phyloP scores from a whole-genome alignment of 2,329 filamentous ascomycete genomes.

The Colletotrichum tabaci region DNA sequence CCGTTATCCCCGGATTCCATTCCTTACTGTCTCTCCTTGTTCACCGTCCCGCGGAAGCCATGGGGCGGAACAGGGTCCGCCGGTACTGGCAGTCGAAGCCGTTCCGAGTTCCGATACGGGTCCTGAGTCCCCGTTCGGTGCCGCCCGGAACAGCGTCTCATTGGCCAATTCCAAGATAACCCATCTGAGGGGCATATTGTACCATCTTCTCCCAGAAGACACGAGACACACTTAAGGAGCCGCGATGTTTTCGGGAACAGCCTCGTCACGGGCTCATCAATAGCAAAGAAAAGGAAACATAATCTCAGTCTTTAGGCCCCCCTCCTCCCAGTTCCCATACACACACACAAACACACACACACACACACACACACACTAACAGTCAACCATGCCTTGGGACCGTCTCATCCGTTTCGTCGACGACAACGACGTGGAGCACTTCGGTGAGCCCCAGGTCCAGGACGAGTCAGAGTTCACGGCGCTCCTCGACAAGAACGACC shows the following conservation, averaged over 20 bases:
- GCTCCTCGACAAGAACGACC: constrained; percentile 45
- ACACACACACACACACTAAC: not conserved
- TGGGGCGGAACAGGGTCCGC: constrained; percentile 14
- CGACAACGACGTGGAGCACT: constrained; percentile 50
- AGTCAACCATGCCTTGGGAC: constrained; percentile 45
- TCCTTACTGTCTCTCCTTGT: not conserved
- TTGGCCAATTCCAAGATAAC: not conserved
- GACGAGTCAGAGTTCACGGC: constrained; percentile 48
- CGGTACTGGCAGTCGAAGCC: not conserved
- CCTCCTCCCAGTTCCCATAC: not conserved
- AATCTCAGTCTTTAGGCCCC: not conserved
- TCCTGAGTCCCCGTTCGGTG: not conserved
- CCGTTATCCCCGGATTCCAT: constrained; percentile 30
- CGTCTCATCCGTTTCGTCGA: constrained; percentile 55
- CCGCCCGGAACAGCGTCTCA: constrained; percentile 5
- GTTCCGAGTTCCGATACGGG: constrained; percentile 37
- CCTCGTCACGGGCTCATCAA: not conserved
- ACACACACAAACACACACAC: not conserved
- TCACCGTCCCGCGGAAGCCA: constrained; percentile 14
- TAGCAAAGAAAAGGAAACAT: not conserved
- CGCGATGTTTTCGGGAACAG: not conserved
- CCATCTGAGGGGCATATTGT: constrained; percentile 2
- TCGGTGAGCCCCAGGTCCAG: constrained; percentile 51
- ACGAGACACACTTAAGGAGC: constrained; percentile 18
- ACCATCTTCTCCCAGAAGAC: not conserved